Evolutionary conservation across 345 rosid species (phyloP).

Genomic region (Syzygium aromaticum): DNA sequence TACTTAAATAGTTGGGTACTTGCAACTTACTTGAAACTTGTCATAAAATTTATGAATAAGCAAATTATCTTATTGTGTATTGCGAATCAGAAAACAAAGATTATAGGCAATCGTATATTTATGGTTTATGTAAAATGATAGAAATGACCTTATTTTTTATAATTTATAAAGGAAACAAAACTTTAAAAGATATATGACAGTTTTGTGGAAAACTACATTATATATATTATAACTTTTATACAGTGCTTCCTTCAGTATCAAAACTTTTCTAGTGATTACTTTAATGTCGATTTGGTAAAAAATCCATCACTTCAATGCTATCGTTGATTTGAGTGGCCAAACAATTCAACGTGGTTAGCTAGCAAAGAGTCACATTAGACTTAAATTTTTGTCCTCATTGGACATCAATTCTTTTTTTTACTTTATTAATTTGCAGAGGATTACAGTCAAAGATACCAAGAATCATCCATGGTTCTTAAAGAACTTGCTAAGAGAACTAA

Average conservation of each 20-base stretch:
- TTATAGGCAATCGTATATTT: too few species aligned
- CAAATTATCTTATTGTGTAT: neutral
- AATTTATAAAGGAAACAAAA: too few species aligned
- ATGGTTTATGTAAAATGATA: too few species aligned
- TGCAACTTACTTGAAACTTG: neutral
- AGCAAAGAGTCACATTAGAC: neutral
- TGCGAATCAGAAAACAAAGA: neutral
- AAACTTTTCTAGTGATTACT: too few species aligned
- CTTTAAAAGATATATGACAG: neutral
- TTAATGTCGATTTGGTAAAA: neutral
- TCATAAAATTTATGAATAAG: too few species aligned
- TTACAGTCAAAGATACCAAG: slow-evolving; percentile 59
- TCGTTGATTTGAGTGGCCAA: too few species aligned
- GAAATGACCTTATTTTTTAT: too few species aligned
- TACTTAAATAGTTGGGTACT: neutral
- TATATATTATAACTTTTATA: neutral
- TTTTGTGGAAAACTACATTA: too few species aligned
- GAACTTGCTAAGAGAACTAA: slow-evolving; percentile 74
- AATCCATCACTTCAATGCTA: accelerated
- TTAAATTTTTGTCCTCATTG: neutral
- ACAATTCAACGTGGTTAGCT: neutral
- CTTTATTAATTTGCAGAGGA: neutral
- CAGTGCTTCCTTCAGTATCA: too few species aligned
- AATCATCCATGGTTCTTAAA: slow-evolving; percentile 52
- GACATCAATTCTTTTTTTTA: neutral